Evolutionary conservation across 768 basidiomycete species (phyloP), one percentile per base, ranked within the genome.

Genomic region (Pulveroboletus ravenelii): DNA sequence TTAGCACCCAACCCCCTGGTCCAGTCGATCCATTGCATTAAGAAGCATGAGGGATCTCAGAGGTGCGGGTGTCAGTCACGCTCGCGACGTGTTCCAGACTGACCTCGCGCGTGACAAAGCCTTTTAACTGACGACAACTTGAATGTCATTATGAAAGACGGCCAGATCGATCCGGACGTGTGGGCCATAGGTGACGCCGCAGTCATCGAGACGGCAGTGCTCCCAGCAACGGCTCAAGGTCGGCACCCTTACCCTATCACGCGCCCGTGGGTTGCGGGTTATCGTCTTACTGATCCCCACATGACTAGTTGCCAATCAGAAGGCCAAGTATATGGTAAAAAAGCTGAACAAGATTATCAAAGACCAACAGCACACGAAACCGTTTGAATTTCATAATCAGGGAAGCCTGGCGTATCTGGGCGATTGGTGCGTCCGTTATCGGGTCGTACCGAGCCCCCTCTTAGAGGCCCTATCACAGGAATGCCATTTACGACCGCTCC

Each of bases 151-250:
- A 74, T 74, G 66, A 66, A 70, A 8, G 76, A 84, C 40, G 79
- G 76, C 4, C 66, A 71, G n/a, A 59, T 75, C 3, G 73, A 89
- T 58, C 72, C 77, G 3, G 81, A 89, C 62, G 82, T 93, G 0
- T 93, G 78, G 74, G 89, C 83, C 3, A 84, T 93, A 48, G 92
- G 92, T 5, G 92, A 94, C 61, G 81, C 86, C 36, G 80, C 82
- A 1, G 75, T 73, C 38, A 78, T 86, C 44, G 74, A 79, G 31
- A 77, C 72, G 38, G 72, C 72, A 20, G 71, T 75, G 36, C 72
- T 93, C 10, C 90, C 92, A 10, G 89, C 92, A 1, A 93, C 91
- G 15, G 89, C 92, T 4, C 91, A 93, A 78, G 87, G 85, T 76
- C 6, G 13, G 64, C 52, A 50, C 57, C 53, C 41, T 57, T 45